A percentile compares a stretch with the other conserved stretches of the same genome.
phyloP scores from a whole-genome alignment of 345 rosid genomes.

The Lumnitzera racemosa region DNA sequence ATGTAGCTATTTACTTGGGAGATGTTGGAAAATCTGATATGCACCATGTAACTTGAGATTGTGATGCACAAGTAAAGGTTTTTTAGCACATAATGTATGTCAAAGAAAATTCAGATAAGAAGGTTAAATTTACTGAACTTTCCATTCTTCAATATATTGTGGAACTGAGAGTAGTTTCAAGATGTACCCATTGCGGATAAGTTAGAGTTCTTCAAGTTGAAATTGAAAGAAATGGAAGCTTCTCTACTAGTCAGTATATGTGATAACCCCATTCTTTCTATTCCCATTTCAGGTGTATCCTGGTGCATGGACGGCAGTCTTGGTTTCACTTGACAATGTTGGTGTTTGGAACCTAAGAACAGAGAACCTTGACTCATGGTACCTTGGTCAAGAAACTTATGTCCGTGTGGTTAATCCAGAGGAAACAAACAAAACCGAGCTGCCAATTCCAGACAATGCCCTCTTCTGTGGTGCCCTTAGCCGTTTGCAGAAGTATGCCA shows the following conservation, averaged over 20 bases:
- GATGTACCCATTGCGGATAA: neutral
- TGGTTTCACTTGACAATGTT: conserved; percentile 91
- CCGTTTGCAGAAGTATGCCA: conserved; percentile 65
- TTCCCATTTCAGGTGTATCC: conserved; percentile 62
- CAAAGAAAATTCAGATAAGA: no score
- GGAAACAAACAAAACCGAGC: conserved; percentile 81
- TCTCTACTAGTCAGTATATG: no score
- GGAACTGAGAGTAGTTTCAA: neutral
- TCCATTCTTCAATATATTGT: no score
- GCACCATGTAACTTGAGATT: no score
- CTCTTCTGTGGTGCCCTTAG: conserved; percentile 79
- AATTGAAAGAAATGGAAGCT: no score
- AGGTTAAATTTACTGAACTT: no score
- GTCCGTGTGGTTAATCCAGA: conserved; percentile 88
- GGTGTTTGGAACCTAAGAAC: conserved; percentile 96
- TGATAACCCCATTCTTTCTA: neutral
- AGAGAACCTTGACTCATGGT: conserved; percentile 97
- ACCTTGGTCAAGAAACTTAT: conserved; percentile 97
- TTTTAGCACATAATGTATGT: no score
- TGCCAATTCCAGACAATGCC: conserved; percentile 73
- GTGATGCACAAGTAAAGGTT: no score
- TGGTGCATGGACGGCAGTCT: conserved; percentile 93
- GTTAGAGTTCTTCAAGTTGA: no score
- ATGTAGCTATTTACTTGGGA: no score
- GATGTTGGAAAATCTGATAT: no score